Evolutionary conservation across 202 grass and related monocot species (phyloP).

Genomic region (Bolboschoenoplectus hybrid): DNA sequence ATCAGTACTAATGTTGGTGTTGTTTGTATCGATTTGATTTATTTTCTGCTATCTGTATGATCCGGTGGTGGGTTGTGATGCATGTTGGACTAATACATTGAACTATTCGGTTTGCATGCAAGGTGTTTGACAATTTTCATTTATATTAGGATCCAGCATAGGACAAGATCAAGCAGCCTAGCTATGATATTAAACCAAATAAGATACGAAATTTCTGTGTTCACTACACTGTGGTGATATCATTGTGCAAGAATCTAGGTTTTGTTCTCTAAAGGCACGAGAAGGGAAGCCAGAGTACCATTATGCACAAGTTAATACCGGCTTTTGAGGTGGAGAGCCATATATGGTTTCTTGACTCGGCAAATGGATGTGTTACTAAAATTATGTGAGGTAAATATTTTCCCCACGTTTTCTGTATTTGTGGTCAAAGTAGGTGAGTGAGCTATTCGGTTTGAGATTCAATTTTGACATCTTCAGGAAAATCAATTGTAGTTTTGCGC

Average conservation of each 20-base stretch:
- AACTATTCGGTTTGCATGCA: background rate
- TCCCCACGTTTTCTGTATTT: background rate
- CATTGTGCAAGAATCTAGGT: background rate
- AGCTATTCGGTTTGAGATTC: background rate
- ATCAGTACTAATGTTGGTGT: too few relatives aligned
- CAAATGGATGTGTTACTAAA: background rate
- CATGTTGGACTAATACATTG: too few relatives aligned
- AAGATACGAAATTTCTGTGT: background rate
- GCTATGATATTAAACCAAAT: background rate
- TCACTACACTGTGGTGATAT: background rate
- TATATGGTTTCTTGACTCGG: background rate
- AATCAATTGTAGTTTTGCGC: background rate
- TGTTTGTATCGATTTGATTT: too few relatives aligned
- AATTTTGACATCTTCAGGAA: slow-evolving; percentile 8
- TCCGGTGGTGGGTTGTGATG: too few relatives aligned
- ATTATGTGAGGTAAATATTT: background rate
- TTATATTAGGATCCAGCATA: background rate
- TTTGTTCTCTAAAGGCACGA: background rate
- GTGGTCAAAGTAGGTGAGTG: background rate
- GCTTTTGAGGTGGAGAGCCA: background rate
- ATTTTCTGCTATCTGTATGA: too few relatives aligned
- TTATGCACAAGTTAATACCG: background rate
- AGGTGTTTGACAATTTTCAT: slow-evolving; percentile 14
- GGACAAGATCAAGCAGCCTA: background rate
- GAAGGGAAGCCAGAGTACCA: background rate